Evolutionary conservation across 2,329 filamentous ascomycete species (phyloP).

Genomic region (Fusarium hostae): DNA sequence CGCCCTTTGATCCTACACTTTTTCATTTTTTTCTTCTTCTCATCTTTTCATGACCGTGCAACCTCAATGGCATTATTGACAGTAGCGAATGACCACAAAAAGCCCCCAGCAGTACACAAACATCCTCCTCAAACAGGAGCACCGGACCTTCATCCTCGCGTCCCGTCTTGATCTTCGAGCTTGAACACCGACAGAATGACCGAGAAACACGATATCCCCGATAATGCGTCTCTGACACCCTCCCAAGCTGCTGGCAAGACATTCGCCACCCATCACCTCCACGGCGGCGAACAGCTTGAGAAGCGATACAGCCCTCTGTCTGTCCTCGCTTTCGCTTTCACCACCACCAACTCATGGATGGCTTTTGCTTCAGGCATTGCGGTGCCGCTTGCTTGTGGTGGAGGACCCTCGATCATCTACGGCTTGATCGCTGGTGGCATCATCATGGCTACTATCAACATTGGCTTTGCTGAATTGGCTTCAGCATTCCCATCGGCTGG

Average conservation of each 20-base stretch:
- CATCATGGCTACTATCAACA: conserved; percentile 40
- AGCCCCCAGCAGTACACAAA: conserved; percentile 25
- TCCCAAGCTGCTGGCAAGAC: conserved; percentile 34
- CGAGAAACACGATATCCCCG: conserved; percentile 23
- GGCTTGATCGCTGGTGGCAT: conserved; percentile 39
- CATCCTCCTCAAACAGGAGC: conserved; percentile 26
- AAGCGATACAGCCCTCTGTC: conserved; percentile 42
- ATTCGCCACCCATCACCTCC: conserved; percentile 1
- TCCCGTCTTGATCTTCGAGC: conserved; percentile 26
- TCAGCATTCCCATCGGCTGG: conserved; percentile 43
- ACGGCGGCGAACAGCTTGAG: conserved; percentile 25
- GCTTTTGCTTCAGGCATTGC: conserved; percentile 43
- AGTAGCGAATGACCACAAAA: conserved; percentile 22
- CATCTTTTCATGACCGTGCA: background rate
- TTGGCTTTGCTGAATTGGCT: conserved; percentile 43
- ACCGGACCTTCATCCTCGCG: conserved; percentile 18
- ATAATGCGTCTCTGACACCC: conserved; percentile 26
- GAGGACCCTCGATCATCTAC: conserved; percentile 42
- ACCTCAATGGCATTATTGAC: background rate
- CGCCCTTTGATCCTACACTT: background rate
- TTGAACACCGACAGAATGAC: background rate
- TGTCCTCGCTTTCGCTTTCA: conserved; percentile 43
- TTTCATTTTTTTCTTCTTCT: background rate
- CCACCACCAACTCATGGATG: conserved; percentile 44
- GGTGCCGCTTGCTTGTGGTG: conserved; percentile 40